These are phyloP conservation scores for Geum urbanum DNA, from an alignment of 306 rosid species.

Conservation along the genomic window DNA sequence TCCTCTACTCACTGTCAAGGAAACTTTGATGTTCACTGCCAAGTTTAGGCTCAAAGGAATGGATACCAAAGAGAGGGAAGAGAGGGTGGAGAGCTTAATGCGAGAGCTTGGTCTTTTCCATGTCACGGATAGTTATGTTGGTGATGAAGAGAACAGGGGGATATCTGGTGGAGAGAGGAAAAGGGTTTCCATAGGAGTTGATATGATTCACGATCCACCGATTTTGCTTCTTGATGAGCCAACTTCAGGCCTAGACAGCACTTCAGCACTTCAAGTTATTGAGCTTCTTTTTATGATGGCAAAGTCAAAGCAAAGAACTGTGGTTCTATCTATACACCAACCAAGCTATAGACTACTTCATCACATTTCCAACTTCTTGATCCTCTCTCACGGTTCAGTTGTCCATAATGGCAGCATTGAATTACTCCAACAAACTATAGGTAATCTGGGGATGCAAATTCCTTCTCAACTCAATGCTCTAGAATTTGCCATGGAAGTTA, in stretches of 20 bases:
- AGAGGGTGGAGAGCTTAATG: conserved; percentile 60
- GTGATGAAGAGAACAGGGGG: conserved; percentile 83
- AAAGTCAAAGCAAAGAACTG: conserved; percentile 52
- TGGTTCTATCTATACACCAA: conserved; percentile 81
- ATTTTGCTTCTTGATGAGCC: conserved; percentile 81
- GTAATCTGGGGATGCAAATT: conserved; percentile 47
- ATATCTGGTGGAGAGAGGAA: conserved; percentile 84
- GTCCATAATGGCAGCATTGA: conserved; percentile 68
- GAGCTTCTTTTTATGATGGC: conserved; percentile 68
- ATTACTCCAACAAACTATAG: conserved; percentile 52
- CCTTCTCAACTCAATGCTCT: conserved; percentile 69
- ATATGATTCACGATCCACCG: conserved; percentile 75
- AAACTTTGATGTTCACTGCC: conserved; percentile 68
- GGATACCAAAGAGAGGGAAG: conserved; percentile 45
- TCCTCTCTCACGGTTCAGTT: conserved; percentile 66
- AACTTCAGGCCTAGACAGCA: conserved; percentile 77
- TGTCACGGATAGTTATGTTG: conserved; percentile 67
- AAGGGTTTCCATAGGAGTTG: conserved; percentile 85
- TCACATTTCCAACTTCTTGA: conserved; percentile 60
- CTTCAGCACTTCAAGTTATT: conserved; percentile 55
- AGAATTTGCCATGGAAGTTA: conserved; percentile 81
- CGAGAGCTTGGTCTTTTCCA: conserved; percentile 72
- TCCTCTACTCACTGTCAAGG: conserved; percentile 82
- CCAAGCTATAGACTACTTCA: conserved; percentile 81
- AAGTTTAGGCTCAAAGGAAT: conserved; percentile 60